phyloP scores from a whole-genome alignment of 805 yeast genomes.

The Cyberlindnera maritima region DNA sequence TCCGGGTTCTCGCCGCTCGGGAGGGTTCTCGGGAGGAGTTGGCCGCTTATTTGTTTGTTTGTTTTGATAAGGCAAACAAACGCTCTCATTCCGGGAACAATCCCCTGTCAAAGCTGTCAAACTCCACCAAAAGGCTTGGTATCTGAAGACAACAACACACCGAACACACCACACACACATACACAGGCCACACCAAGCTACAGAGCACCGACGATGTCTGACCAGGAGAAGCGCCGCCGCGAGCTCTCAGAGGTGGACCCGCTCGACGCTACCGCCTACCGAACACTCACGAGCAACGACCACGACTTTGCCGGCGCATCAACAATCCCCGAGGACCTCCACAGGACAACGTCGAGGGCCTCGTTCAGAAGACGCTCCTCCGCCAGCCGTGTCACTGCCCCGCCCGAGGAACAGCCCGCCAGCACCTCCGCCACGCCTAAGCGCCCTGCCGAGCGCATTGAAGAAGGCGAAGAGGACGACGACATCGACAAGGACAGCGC shows the following conservation, averaged over 20 bases:
- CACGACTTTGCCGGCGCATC: constrained; percentile 14
- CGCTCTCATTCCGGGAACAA: too few species aligned
- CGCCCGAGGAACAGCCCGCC: neutral
- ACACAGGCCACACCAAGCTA: too few species aligned
- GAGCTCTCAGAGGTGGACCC: constrained; percentile 17
- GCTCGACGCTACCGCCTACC: constrained; percentile 11
- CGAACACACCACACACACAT: neutral
- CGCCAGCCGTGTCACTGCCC: neutral
- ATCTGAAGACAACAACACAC: too few species aligned
- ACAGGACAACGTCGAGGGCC: constrained; percentile 6
- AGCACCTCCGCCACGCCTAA: neutral
- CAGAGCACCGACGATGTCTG: too few species aligned
- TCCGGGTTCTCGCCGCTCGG: too few species aligned
- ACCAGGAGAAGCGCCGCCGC: constrained; percentile 1
- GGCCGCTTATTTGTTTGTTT: too few species aligned
- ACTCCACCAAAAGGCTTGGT: too few species aligned
- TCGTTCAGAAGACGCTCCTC: constrained; percentile 9
- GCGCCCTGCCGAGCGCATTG: neutral
- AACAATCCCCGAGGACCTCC: constrained; percentile 9
- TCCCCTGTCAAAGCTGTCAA: too few species aligned
- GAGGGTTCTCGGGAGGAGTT: too few species aligned
- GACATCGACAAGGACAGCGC: neutral
- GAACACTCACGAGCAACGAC: constrained; percentile 12
- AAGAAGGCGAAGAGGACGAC: neutral
- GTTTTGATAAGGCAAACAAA: too few species aligned